Conservation (phyloP, 2,329 filamentous ascomycete species). For the Colletotrichum coccodes region DNA sequence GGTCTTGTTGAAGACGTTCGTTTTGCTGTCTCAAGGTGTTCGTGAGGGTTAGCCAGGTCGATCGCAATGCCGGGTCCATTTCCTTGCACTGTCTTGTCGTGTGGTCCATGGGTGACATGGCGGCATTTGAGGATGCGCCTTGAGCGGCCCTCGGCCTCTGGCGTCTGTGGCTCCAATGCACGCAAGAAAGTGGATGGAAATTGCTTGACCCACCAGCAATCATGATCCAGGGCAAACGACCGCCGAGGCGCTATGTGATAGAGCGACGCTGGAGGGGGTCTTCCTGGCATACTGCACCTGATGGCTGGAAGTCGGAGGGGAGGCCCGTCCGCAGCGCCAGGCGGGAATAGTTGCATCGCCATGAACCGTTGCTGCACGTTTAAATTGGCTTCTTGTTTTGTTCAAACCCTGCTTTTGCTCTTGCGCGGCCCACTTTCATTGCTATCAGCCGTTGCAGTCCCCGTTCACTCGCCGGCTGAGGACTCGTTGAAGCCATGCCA, state of each 20-base stretch:
- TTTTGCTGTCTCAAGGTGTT: slow-evolving; percentile 1
- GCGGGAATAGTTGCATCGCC: slow-evolving; percentile 4
- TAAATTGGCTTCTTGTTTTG: slow-evolving; percentile 23
- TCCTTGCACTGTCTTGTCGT: not conserved
- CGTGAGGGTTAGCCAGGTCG: not conserved
- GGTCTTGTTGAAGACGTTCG: slow-evolving; percentile 8
- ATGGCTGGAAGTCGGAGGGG: not conserved
- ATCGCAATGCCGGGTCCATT: slow-evolving; percentile 8
- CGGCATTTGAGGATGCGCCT: not conserved
- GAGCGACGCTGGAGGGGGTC: slow-evolving; percentile 19
- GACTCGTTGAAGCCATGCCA: not conserved
- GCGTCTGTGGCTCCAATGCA: slow-evolving; percentile 16
- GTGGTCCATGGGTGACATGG: not conserved
- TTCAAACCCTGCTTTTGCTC: not conserved
- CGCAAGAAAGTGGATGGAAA: slow-evolving; percentile 13
- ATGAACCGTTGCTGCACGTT: slow-evolving; percentile 2
- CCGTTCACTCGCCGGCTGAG: not conserved
- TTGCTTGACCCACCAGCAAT: slow-evolving; percentile 19
- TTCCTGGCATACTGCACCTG: not conserved
- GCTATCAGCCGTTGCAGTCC: not conserved
- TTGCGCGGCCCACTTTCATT: not conserved
- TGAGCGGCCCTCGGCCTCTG: slow-evolving; percentile 5
- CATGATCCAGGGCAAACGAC: slow-evolving; percentile 5
- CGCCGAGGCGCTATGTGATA: slow-evolving; percentile 23
- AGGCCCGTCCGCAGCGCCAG: not conserved